phyloP scores from a whole-genome alignment of 306 rosid genomes.

The Inga laurina region DNA sequence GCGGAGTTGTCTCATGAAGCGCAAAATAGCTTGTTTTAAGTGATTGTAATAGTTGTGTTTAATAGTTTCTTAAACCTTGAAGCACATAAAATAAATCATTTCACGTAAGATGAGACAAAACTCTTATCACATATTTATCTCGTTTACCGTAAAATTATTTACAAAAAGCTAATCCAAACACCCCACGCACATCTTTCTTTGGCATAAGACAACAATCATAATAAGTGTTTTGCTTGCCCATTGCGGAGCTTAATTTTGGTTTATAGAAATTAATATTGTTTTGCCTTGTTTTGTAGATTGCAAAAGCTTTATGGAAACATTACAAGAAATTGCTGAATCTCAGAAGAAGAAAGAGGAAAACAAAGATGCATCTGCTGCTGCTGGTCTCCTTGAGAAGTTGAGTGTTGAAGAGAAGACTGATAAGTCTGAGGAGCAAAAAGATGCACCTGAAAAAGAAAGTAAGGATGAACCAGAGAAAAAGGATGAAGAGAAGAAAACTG shows the following conservation, averaged over 20 bases:
- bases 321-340: conserved; percentile 81
- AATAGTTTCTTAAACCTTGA: too few species aligned
- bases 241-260: neutral
- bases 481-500: conserved; percentile 56
- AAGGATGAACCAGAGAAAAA: conserved; percentile 16
- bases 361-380: conserved; percentile 66
- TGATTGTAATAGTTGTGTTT: too few species aligned
- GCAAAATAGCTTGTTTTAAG: too few species aligned
- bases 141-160: too few species aligned
- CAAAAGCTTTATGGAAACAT: conserved; percentile 77
- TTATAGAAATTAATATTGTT: conserved; percentile 1
- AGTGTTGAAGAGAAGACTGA: conserved; percentile 54
- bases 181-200: too few species aligned
- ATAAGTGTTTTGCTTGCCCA: neutral
- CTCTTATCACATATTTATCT: too few species aligned
- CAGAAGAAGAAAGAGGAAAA: conserved; percentile 58
- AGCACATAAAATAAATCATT: too few species aligned
- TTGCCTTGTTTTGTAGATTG: conserved; percentile 47
- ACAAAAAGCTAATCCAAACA: too few species aligned
- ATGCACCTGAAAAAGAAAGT: conserved; percentile 36
- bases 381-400: conserved; percentile 70
- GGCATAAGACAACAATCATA: neutral
- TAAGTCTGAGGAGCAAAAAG: conserved; percentile 41
- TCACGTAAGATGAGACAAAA: too few species aligned
- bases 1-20: too few species aligned